Evolutionary conservation across 495 filamentous ascomycete species (phyloP), one percentile per base, ranked within the genome.

Genomic region (Sabuloglossum arenarium): DNA sequence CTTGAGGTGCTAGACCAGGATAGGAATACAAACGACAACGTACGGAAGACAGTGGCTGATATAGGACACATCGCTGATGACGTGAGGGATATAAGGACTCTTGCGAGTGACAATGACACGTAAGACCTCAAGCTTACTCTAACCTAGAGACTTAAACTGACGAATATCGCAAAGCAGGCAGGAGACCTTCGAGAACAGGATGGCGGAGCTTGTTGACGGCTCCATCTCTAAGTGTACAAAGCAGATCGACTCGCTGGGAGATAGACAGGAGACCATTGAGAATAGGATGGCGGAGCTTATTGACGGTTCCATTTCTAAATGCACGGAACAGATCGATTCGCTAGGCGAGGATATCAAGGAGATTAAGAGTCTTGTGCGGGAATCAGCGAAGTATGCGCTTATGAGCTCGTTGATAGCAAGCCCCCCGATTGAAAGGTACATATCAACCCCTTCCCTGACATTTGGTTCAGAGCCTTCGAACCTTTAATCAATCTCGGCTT

Each of bases 171-270:
- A 51, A 51, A 51, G 47, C 47, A 51, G 47, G 28, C 47, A 51
- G 16, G 47, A 51, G 16, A 29, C 28, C 23, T 55, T 45, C 24
- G 56, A 58, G 34, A 37, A 53, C 49, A 27, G 49, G 27, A 39
- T 53, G 46, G 56, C 50, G 23, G 32, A 53, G 23, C 47, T 49
- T 23, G 37, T 50, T 29, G 53, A 66, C 65, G 0, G 59, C 58
- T 31, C 60, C 1, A 51, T 51, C 47, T 51, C 47, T 5, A 51
- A 51, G 47, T 51, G 47, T 19, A 51, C 28, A 51, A 51, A 5
- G 12, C 34, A 39, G 34, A 39, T 39, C 16, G 34, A 39, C 8
- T 8, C 16, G 8, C 16, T 16, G 34, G 8, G 16, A 39, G 16
- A 39, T 39, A 16, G 34, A 39, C 34, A 39, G 16, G 34, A 39